These are phyloP conservation scores for Amphibolis antarctica DNA, from an alignment of 106 monocot species.

Conservation along the genomic window DNA sequence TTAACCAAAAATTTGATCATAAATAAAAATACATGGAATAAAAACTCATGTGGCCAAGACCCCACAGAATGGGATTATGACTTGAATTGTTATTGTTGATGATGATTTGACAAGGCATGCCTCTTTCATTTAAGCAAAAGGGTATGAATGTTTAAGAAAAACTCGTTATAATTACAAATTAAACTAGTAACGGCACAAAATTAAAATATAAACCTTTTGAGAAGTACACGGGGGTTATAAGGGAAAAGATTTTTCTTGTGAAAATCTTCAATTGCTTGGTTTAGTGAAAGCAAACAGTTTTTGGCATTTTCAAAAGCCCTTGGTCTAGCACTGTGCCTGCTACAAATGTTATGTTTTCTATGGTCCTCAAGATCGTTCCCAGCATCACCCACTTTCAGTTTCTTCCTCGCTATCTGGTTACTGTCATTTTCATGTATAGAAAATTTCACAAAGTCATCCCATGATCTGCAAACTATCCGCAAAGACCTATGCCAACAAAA, in stretches of 20 bases:
- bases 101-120: too few species aligned
- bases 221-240: slow-evolving; percentile 67
- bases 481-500: slow-evolving; percentile 78
- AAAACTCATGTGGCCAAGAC: too few species aligned
- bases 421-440: slow-evolving; percentile 17
- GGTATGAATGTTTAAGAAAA: not conserved
- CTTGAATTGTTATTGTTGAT: too few species aligned
- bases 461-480: slow-evolving; percentile 42
- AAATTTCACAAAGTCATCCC: slow-evolving; percentile 43
- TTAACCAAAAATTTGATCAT: too few species aligned
- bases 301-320: slow-evolving; percentile 39
- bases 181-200: not conserved
- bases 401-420: slow-evolving; percentile 19
- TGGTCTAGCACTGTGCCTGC: not conserved
- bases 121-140: too few species aligned
- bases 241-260: slow-evolving; percentile 67
- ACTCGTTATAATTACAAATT: not conserved
- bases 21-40: too few species aligned
- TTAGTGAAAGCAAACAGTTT: slow-evolving; percentile 58
- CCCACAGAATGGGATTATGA: too few species aligned
- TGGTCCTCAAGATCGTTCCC: not conserved
- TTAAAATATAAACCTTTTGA: slow-evolving; percentile 49
- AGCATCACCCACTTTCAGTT: slow-evolving; percentile 18
- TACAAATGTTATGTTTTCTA: not conserved
- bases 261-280: slow-evolving; percentile 50